Evolutionary conservation across 2,329 filamentous ascomycete species (phyloP).

Genomic region (Claviceps monticola): DNA sequence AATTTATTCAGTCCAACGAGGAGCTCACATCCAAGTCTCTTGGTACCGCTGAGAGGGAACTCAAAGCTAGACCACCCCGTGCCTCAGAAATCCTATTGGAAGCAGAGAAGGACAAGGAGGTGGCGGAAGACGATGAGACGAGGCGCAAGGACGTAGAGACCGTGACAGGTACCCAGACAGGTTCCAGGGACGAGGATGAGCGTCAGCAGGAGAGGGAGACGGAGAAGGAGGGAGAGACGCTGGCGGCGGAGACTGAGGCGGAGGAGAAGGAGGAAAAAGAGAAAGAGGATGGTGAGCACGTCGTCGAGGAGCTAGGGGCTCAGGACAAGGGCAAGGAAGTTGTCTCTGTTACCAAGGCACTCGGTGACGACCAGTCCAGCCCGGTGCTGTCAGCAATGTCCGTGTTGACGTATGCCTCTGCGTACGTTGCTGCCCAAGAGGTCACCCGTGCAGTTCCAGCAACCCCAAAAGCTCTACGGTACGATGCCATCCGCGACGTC

Average conservation of each 20-base stretch:
- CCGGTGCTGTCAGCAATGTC: slow-evolving; percentile 17
- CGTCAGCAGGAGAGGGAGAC: neutral
- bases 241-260: neutral
- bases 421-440: slow-evolving; percentile 18
- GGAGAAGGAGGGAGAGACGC: neutral
- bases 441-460: slow-evolving; percentile 13
- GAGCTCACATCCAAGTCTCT: slow-evolving; percentile 21
- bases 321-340: slow-evolving; percentile 7
- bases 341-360: slow-evolving; percentile 4
- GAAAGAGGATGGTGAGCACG: neutral
- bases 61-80: slow-evolving; percentile 16
- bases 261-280: neutral
- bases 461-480: slow-evolving; percentile 19
- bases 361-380: slow-evolving; percentile 12
- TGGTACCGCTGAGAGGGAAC: slow-evolving; percentile 21
- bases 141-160: neutral
- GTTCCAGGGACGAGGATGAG: neutral
- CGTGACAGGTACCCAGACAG: neutral
- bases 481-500: slow-evolving; percentile 27
- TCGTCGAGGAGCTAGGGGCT: neutral
- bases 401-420: slow-evolving; percentile 18
- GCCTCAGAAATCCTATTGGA: slow-evolving; percentile 15
- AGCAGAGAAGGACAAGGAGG: slow-evolving; percentile 2
- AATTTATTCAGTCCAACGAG: slow-evolving; percentile 20
- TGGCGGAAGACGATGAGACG: neutral